Conservation (phyloP, 2,329 filamentous ascomycete species). For the Hymenoscyphus linearis region DNA sequence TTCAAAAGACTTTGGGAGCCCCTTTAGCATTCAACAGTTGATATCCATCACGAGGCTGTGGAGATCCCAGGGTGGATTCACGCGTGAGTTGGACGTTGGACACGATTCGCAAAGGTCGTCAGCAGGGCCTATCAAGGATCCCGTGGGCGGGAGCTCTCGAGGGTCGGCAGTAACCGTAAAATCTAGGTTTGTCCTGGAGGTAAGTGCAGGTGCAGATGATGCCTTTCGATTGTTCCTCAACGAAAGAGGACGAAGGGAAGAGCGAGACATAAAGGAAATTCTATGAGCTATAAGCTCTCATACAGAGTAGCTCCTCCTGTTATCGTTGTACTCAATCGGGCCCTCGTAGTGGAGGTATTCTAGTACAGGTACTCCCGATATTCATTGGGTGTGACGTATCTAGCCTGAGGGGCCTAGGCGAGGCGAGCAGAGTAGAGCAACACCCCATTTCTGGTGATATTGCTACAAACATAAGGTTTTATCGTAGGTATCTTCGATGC, state of each 20-base stretch:
- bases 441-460: too few relatives aligned
- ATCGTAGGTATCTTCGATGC: too few relatives aligned
- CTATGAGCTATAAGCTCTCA: neutral
- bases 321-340: neutral
- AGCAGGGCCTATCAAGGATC: neutral
- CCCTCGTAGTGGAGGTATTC: too few relatives aligned
- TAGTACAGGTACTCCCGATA: neutral
- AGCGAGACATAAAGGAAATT: neutral
- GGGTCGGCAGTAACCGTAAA: neutral
- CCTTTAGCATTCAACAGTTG: constrained; percentile 6
- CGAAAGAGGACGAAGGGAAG: neutral
- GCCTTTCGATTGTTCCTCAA: neutral
- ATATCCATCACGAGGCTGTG: constrained; percentile 10
- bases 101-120: neutral
- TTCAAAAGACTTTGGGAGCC: neutral
- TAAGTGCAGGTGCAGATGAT: neutral
- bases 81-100: neutral
- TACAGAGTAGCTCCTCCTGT: neutral
- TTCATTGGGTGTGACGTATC: neutral
- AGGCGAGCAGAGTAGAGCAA: neutral
- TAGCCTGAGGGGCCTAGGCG: neutral
- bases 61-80: neutral
- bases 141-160: neutral
- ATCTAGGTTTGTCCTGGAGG: neutral
- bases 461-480: too few relatives aligned